These are phyloP conservation scores for Emmonsiellopsis sp. DNA, from an alignment of 2,329 filamentous ascomycete genomes.

Conservation along the genomic window DNA sequence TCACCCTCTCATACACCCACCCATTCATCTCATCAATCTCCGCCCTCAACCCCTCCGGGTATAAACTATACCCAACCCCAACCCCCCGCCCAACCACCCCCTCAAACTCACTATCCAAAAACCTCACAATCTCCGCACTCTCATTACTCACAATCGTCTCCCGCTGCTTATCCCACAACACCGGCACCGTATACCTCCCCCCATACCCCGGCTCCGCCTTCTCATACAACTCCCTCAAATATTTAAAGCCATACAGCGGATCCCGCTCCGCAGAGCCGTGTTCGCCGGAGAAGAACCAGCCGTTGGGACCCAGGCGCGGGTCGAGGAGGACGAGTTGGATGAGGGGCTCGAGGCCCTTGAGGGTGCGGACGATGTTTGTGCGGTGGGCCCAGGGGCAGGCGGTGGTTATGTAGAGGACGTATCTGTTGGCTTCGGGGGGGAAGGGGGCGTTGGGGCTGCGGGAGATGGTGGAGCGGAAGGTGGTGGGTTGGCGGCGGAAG, in stretches of 20 bases:
- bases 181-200: slow-evolving; percentile 73
- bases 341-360: slow-evolving; percentile 44
- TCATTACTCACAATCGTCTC: slow-evolving; percentile 78
- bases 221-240: slow-evolving; percentile 68
- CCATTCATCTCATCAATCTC: slow-evolving; percentile 66
- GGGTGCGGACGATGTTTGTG: slow-evolving; percentile 36
- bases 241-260: slow-evolving; percentile 61
- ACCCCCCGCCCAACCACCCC: slow-evolving; percentile 48
- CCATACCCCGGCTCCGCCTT: slow-evolving; percentile 57
- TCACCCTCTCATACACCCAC: slow-evolving; percentile 61
- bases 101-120: slow-evolving; percentile 72
- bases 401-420: slow-evolving; percentile 52
- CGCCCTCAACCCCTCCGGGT: slow-evolving; percentile 51
- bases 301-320: slow-evolving; percentile 33
- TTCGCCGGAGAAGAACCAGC: slow-evolving; percentile 68
- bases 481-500: slow-evolving; percentile 45
- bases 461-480: slow-evolving; percentile 50
- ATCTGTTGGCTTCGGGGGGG: slow-evolving; percentile 51
- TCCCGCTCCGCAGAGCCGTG: slow-evolving; percentile 52
- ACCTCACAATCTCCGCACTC: slow-evolving; percentile 77
- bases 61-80: slow-evolving; percentile 50
- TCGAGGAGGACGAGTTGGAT: slow-evolving; percentile 40
- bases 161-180: slow-evolving; percentile 68
- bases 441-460: slow-evolving; percentile 43
- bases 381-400: slow-evolving; percentile 57